A percentile compares a stretch with the other conserved stretches of the same genome.
Conservation (phyloP, 345 rosid genomes). For the Populus euphratica region DNA sequence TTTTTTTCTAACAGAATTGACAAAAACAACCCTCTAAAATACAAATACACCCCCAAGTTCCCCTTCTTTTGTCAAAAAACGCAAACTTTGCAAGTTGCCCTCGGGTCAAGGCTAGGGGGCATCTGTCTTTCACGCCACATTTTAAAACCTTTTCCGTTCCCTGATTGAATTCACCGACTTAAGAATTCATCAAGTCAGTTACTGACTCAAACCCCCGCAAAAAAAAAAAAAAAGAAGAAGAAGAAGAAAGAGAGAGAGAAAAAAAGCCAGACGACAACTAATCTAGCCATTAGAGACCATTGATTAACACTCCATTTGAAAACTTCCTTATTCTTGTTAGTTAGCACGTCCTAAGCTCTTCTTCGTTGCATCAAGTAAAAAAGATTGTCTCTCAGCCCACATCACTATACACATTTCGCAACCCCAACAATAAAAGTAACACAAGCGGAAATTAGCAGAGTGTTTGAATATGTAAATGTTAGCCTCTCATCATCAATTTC, state of each 20-base stretch:
- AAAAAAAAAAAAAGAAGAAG: no score
- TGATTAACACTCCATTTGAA: not conserved
- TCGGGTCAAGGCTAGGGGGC: not conserved
- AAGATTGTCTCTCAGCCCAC: not conserved
- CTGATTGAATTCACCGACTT: not conserved
- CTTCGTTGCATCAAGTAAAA: not conserved
- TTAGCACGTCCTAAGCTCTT: not conserved
- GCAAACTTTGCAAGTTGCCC: not conserved
- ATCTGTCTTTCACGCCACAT: not conserved
- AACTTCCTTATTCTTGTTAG: not conserved
- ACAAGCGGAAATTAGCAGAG: not conserved
- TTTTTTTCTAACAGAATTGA: slow-evolving; percentile 22
- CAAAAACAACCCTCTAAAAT: slow-evolving; percentile 7
- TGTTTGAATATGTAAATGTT: not conserved
- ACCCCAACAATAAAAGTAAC: not conserved
- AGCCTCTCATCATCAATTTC: not conserved
- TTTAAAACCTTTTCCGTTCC: not conserved
- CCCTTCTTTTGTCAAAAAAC: not conserved
- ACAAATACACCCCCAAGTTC: not conserved
- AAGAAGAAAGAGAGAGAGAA: no score
- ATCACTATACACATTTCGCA: not conserved
- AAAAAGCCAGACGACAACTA: not conserved
- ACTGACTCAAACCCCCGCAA: no score
- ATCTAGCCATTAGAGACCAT: not conserved
- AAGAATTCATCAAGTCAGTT: not conserved